Percentiles rank a stretch among this genome's conserved stretches.
Conservation (phyloP, 371 early-diverging fungal species). For the Phascolomyces articulosus region DNA sequence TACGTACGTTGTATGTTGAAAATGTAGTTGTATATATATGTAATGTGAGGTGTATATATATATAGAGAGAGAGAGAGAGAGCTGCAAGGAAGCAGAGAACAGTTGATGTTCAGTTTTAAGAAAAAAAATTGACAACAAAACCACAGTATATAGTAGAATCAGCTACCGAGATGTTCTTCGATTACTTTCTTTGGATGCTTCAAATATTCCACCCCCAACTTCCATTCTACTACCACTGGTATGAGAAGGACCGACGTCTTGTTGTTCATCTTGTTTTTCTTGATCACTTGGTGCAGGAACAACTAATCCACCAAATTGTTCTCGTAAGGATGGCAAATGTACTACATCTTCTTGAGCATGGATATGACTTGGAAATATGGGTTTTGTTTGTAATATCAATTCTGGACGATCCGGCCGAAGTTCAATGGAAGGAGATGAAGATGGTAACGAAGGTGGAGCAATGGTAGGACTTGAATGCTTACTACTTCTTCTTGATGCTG, state of each 20-base stretch:
- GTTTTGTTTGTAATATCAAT: slow-evolving; percentile 7
- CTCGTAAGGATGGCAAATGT: slow-evolving; percentile 4
- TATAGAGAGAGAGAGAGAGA: too few relatives aligned
- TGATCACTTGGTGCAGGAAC: not conserved
- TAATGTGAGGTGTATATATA: too few relatives aligned
- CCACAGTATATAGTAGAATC: too few relatives aligned
- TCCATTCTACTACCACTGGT: too few relatives aligned
- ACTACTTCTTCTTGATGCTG: not conserved
- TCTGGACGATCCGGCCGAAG: slow-evolving; percentile 15
- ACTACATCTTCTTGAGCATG: not conserved
- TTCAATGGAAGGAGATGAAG: slow-evolving; percentile 19
- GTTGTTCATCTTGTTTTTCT: too few relatives aligned
- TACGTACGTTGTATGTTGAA: too few relatives aligned
- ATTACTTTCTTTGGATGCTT: not conserved
- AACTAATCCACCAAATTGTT: not conserved
- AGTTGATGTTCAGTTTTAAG: too few relatives aligned
- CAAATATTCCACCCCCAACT: too few relatives aligned
- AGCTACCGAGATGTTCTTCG: not conserved
- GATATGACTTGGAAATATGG: not conserved
- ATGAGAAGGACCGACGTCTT: too few relatives aligned
- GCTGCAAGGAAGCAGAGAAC: too few relatives aligned
- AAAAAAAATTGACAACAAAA: too few relatives aligned
- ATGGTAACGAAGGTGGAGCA: not conserved
- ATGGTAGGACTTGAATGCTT: not conserved
- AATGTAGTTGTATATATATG: too few relatives aligned